Evolutionary conservation across 2,329 filamentous ascomycete species (phyloP).

Genomic region (Xylaria sp.): DNA sequence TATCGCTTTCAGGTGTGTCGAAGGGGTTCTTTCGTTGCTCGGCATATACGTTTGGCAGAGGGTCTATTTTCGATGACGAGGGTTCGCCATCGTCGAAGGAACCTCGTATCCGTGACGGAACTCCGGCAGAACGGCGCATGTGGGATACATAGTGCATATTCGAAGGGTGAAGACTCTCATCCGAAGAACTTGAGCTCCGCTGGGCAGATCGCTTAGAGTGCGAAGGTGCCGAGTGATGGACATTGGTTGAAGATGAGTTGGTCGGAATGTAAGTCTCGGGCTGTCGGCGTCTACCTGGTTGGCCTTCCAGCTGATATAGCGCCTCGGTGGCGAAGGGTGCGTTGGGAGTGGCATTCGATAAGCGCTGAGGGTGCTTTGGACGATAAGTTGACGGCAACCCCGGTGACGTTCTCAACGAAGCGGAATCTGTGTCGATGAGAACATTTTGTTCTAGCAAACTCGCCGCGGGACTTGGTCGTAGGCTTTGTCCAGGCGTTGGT

Average conservation of each 20-base stretch:
- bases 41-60: conserved; percentile 15
- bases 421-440: conserved; percentile 9
- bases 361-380: conserved; percentile 27
- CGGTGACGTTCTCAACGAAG: conserved; percentile 12
- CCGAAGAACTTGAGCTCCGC: conserved; percentile 32
- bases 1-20: conserved; percentile 6
- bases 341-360: conserved; percentile 14
- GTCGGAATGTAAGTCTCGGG: conserved; percentile 36
- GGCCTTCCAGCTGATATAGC: conserved; percentile 14
- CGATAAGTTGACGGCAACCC: conserved; percentile 26
- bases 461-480: conserved; percentile 26
- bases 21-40: conserved; percentile 23
- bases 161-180: conserved; percentile 26
- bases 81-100: conserved; percentile 25
- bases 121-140: conserved; percentile 16
- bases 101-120: conserved; percentile 15
- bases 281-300: conserved; percentile 6
- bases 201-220: conserved; percentile 23
- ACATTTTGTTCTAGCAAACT: conserved; percentile 29
- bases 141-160: conserved; percentile 20
- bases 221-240: conserved; percentile 27
- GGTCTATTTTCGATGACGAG: conserved; percentile 17
- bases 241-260: conserved; percentile 30
- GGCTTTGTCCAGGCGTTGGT: conserved; percentile 31
- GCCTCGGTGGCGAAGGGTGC: conserved; percentile 18